A percentile compares a stretch with the other conserved stretches of the same genome.
Conservation (phyloP, 345 rosid species). For the Balakata baccata region DNA sequence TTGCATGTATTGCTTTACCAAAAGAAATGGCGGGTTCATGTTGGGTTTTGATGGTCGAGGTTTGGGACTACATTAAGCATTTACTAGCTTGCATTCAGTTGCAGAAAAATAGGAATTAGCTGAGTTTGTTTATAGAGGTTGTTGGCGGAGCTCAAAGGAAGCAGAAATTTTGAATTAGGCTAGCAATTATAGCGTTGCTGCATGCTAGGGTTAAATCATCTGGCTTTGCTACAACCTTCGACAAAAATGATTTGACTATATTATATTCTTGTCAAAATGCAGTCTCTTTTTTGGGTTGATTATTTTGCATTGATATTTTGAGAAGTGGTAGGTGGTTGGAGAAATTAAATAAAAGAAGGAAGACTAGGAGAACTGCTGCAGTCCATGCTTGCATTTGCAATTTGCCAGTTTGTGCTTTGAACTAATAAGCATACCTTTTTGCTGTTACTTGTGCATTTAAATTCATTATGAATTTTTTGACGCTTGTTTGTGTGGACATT, state of each 20-base stretch:
- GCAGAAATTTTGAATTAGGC: not conserved
- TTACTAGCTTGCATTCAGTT: not conserved
- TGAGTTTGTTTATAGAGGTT: not conserved
- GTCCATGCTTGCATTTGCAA: not conserved
- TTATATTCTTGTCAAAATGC: too few relatives aligned
- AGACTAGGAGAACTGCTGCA: not conserved
- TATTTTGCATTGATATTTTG: not conserved
- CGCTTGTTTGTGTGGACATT: not conserved
- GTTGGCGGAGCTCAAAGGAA: not conserved
- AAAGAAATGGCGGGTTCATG: slow-evolving; percentile 9
- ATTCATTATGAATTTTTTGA: not conserved
- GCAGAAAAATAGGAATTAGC: not conserved
- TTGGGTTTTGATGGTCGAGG: not conserved
- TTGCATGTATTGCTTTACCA: not conserved
- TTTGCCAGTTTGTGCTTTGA: not conserved
- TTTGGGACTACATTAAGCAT: not conserved
- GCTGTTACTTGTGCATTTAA: not conserved
- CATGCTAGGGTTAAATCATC: not conserved
- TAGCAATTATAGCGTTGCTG: not conserved
- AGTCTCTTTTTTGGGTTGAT: not conserved
- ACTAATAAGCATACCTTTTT: not conserved
- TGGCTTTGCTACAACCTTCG: not conserved
- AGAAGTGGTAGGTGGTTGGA: not conserved
- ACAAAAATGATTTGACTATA: too few relatives aligned
- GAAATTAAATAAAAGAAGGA: not conserved